Evolutionary conservation across 768 basidiomycete species (phyloP).

Genomic region (Suillus alpinus): DNA sequence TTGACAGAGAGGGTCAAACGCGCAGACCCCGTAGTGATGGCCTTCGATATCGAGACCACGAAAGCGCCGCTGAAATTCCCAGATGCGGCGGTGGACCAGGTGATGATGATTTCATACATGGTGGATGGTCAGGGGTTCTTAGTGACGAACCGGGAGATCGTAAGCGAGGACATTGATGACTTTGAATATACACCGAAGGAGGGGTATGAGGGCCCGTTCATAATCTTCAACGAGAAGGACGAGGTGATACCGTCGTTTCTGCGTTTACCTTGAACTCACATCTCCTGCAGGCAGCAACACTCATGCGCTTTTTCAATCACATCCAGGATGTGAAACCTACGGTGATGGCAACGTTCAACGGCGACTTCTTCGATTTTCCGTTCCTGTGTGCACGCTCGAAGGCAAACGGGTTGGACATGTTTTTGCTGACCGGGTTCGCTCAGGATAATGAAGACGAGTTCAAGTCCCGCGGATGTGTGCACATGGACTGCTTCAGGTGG

Average conservation of each 20-base stretch:
- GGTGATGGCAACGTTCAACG: conserved; percentile 98
- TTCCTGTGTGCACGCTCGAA: conserved; percentile 87
- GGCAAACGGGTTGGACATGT: conserved; percentile 94
- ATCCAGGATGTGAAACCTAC: conserved; percentile 93
- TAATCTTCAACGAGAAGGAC: conserved; percentile 89
- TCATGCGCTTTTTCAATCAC: conserved; percentile 89
- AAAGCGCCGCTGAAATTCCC: conserved; percentile 99
- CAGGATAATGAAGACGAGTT: conserved; percentile 93
- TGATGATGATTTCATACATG: conserved; percentile 99
- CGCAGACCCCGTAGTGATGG: conserved; percentile 98
- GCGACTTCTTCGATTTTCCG: conserved; percentile 99
- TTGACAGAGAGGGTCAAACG: conserved; percentile 90
- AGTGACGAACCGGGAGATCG: conserved; percentile 96
- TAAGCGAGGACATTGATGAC: conserved; percentile 95
- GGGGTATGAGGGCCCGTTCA: conserved; percentile 96
- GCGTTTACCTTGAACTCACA: not conserved
- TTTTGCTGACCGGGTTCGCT: conserved; percentile 87
- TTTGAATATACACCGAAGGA: conserved; percentile 99
- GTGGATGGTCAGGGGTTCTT: conserved; percentile 96
- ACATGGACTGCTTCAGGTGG: conserved; percentile 99
- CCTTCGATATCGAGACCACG: conserved; percentile 97
- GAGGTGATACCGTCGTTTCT: conserved; percentile 52
- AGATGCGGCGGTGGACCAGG: conserved; percentile 92
- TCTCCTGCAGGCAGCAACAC: conserved; percentile 63
- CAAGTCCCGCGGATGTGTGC: conserved; percentile 88